Evolutionary conservation across 2,329 filamentous ascomycete species (phyloP), one percentile per base, ranked within the genome.

Genomic region (Colletotrichum spinosum): DNA sequence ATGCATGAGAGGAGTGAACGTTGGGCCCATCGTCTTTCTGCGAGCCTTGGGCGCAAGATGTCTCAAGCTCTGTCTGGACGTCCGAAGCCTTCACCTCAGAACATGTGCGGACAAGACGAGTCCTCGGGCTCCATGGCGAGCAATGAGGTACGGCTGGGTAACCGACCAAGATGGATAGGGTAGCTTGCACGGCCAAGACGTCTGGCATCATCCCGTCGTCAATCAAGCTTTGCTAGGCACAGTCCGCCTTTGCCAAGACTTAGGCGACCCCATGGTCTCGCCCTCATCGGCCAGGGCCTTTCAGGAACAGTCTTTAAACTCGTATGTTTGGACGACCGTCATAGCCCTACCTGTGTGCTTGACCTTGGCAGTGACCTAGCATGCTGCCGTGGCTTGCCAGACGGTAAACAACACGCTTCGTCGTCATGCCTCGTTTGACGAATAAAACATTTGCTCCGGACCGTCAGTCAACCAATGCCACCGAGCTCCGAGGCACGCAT

Each of bases 221-320:
- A 33, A 44, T 55, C 63, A 66, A 66, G 63, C 63, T 66, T 61
- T 63, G n/a, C 49, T 44, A 49, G 52, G 37, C 63, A 54, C 63
- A 57, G 59, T 48, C 59, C 63, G 63, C 63, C 15, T 66, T 66
- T 53, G 58, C 63, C 63, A 66, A 66, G 63, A 55, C 63, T 49
- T 52, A 48, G 53, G 59, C 53, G 53, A 57, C 52, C 48, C 46
- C 48, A 33, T 63, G 63, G 62, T 62, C 57, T 62, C 52, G 46
- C 35, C 9, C 58, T 55, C 58, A 61, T 56, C 62, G 56, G 56
- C 55, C 46, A 56, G 35, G 17, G 56, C 42, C 38, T 34, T 46
- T 39, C 33, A 39, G 37, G 37, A 57, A 44, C 58, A 56, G 33
- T 15, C 58, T 55, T 34, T 48, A 17, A 49, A 53, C 42, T 41